A percentile compares a stretch with the other conserved stretches of the same genome.
Conservation (phyloP, 164 flowering plant genomes). For the Dillenia turbinata region DNA sequence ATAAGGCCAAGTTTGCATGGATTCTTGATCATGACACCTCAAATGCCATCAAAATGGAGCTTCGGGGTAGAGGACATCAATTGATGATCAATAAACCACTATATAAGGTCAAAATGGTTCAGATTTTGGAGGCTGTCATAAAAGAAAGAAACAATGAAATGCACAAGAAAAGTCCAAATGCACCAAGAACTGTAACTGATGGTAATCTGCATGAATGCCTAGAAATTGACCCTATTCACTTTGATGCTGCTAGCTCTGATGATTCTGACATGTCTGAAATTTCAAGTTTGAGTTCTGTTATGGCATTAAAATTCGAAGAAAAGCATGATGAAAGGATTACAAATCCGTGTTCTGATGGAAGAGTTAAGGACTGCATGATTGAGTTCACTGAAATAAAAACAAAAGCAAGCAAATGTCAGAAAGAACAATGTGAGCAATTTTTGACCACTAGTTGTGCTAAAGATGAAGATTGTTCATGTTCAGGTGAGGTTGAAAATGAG, state of each 20-base stretch:
- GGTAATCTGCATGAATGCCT: constrained; percentile 54
- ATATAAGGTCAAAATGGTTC: constrained; percentile 79
- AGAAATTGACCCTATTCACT: constrained; percentile 56
- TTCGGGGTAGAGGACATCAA: constrained; percentile 63
- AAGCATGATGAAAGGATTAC: constrained; percentile 13
- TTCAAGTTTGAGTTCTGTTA: constrained; percentile 11
- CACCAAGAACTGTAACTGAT: constrained; percentile 17
- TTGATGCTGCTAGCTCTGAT: constrained; percentile 52
- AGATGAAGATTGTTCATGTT: constrained; percentile 17
- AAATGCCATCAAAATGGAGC: constrained; percentile 68
- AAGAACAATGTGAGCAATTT: constrained; percentile 13
- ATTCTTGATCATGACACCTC: constrained; percentile 79
- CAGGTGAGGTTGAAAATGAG: constrained; percentile 18
- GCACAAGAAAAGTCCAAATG: constrained; percentile 22
- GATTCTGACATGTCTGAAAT: constrained; percentile 55
- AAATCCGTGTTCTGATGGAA: constrained; percentile 15
- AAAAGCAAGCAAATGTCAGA: constrained; percentile 15
- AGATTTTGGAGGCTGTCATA: constrained; percentile 63
- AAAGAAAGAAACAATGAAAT: constrained; percentile 41
- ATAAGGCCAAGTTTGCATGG: constrained; percentile 79
- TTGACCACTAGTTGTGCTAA: constrained; percentile 9
- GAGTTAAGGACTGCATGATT: constrained; percentile 24
- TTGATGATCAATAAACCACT: constrained; percentile 81
- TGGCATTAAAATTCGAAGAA: constrained; percentile 16
- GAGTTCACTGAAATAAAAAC: constrained; percentile 24